Evolutionary conservation across 768 basidiomycete genomes (phyloP).

Genomic region (Coprinellus micaceus): DNA sequence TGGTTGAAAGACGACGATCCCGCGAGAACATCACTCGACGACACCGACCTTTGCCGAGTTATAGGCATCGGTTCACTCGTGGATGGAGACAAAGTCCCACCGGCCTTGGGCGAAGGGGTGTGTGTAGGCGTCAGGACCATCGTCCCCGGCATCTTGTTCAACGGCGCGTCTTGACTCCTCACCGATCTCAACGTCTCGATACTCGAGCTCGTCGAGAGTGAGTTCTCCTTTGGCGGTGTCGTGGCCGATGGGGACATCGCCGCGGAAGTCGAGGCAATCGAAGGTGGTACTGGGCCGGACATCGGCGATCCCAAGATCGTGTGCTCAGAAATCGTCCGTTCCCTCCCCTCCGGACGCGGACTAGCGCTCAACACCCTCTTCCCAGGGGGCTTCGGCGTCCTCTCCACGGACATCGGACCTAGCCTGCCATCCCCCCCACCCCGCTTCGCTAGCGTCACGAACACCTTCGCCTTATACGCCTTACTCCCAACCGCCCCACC

Average conservation of each 20-base stretch:
- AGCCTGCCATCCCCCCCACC: constrained; percentile 12
- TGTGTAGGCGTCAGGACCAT: constrained; percentile 19
- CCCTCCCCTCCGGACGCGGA: not conserved
- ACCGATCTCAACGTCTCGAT: constrained; percentile 6
- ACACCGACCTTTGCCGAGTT: constrained; percentile 25
- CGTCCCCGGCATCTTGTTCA: constrained; percentile 18
- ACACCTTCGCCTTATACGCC: constrained; percentile 48
- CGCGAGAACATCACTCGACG: constrained; percentile 23
- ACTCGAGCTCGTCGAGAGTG: constrained; percentile 3
- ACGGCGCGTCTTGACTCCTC: constrained; percentile 7
- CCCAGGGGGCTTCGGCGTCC: constrained; percentile 33
- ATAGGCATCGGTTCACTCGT: constrained; percentile 15
- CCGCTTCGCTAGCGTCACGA: constrained; percentile 36
- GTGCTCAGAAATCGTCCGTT: not conserved
- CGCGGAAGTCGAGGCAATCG: not conserved
- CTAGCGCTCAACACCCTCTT: constrained; percentile 28
- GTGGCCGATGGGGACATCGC: not conserved
- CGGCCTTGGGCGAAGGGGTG: constrained; percentile 20
- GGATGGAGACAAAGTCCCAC: not conserved
- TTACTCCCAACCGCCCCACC: constrained; percentile 28
- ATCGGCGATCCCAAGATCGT: not conserved
- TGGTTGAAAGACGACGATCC: constrained; percentile 12
- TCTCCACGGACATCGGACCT: constrained; percentile 15
- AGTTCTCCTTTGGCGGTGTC: not conserved
- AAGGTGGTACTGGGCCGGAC: not conserved